Percentiles rank a stretch among this genome's conserved stretches.
Evolutionary conservation across 176 grass and related monocot species (phyloP).

Genomic region (Carex cristatella): DNA sequence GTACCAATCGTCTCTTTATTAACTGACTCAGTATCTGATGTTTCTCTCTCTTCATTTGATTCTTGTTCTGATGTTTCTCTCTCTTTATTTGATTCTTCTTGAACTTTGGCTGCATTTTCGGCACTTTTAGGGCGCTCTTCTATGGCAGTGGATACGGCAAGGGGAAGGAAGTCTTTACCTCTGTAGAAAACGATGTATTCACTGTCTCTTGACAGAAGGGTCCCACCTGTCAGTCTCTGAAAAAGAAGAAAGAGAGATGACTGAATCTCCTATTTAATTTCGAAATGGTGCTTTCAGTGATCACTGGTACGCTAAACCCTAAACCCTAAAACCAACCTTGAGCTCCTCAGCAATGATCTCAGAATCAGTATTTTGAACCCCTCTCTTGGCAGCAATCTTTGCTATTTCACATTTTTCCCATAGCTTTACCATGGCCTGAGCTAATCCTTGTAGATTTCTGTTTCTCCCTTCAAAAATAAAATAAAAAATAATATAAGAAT

Average conservation of each 20-base stretch:
- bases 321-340: conserved; percentile 49
- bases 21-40: not conserved
- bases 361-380: conserved; percentile 46
- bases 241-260: not conserved
- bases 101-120: conserved; percentile 24
- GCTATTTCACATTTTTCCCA: conserved; percentile 93
- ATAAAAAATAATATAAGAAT: not conserved
- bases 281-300: no score
- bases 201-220: conserved; percentile 72
- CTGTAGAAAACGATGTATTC: conserved; percentile 85
- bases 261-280: no score
- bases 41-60: conserved; percentile 24
- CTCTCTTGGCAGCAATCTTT: conserved; percentile 87
- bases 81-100: conserved; percentile 30
- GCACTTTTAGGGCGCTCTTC: conserved; percentile 58
- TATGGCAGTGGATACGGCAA: conserved; percentile 63
- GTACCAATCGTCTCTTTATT: conserved; percentile 17
- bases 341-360: conserved; percentile 57
- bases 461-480: conserved; percentile 54
- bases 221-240: conserved; percentile 84
- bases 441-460: conserved; percentile 76
- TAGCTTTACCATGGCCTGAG: conserved; percentile 85
- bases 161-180: conserved; percentile 88
- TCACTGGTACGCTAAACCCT: not conserved
- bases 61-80: no score